A percentile compares a stretch with the other conserved stretches of the same genome.
phyloP scores from a whole-genome alignment of 352 stramenopile genomes.

The Phytophthora lateralis region DNA sequence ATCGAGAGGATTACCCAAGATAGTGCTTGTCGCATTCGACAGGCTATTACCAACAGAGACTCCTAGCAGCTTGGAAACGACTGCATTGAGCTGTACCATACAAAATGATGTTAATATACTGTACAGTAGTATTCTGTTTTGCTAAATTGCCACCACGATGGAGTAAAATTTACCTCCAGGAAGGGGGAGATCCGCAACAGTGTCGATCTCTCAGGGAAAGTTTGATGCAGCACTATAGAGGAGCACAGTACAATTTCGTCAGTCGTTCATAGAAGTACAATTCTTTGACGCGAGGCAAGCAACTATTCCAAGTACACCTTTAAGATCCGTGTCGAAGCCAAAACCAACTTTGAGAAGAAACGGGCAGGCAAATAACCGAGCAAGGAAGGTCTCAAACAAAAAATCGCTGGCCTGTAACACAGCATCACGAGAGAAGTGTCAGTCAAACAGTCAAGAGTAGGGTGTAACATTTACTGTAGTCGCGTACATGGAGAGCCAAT shows the following conservation, averaged over 20 bases:
- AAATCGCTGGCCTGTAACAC: conserved; percentile 42
- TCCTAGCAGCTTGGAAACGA: conserved; percentile 45
- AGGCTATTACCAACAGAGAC: conserved; percentile 56
- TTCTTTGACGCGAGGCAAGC: neutral
- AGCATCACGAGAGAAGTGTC: neutral
- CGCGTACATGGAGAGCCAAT: conserved; percentile 54
- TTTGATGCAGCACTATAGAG: conserved; percentile 64
- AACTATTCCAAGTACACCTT: conserved; percentile 57
- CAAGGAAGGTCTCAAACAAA: conserved; percentile 57
- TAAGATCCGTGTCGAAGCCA: conserved; percentile 73
- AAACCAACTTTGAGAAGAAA: conserved; percentile 65
- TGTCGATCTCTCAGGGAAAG: conserved; percentile 53
- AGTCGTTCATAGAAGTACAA: neutral
- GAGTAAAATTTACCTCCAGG: conserved; percentile 39
- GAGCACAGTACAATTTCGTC: neutral
- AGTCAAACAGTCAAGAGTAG: neutral
- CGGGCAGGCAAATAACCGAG: conserved; percentile 39
- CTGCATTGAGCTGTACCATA: conserved; percentile 35
- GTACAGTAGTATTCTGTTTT: no score
- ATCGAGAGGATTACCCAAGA: conserved; percentile 62
- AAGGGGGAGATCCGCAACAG: conserved; percentile 52
- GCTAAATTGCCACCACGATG: neutral
- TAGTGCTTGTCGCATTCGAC: conserved; percentile 51
- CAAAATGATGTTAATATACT: conserved; percentile 5
- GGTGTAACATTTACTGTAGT: neutral